These are phyloP conservation scores for Termitomyces sp. DNA, from an alignment of 768 basidiomycete genomes.

Conservation along the genomic window DNA sequence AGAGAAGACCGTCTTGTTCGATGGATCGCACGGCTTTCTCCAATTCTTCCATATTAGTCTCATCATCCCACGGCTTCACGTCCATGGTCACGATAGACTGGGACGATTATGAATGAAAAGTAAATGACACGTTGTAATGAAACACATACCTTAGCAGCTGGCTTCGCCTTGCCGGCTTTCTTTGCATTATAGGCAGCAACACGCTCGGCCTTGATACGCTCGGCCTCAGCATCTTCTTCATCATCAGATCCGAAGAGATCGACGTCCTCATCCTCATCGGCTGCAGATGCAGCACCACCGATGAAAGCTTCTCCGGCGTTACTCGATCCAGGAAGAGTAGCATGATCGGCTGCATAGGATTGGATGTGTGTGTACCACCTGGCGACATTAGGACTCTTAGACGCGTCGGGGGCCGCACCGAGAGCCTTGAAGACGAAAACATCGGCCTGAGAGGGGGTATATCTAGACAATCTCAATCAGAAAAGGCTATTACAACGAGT, in stretches of 20 bases:
- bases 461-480: conserved; percentile 41
- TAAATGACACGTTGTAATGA: conserved; percentile 1
- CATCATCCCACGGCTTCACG: conserved; percentile 99
- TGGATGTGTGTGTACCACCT: conserved; percentile 96
- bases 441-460: conserved; percentile 91
- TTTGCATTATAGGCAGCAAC: conserved; percentile 89
- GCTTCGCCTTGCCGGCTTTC: conserved; percentile 89
- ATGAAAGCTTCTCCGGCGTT: conserved; percentile 73
- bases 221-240: conserved; percentile 81
- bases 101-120: conserved; percentile 1
- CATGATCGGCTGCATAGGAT: conserved; percentile 78
- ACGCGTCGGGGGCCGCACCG: conserved; percentile 56
- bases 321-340: conserved; percentile 79
- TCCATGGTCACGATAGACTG: conserved; percentile 98
- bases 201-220: conserved; percentile 86
- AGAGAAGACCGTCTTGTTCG: conserved; percentile 86
- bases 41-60: conserved; percentile 91
- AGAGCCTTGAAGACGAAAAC: conserved; percentile 87
- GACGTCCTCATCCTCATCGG: conserved; percentile 62
- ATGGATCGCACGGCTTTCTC: conserved; percentile 84
- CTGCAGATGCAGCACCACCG: conserved; percentile 42
- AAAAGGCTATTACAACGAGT: conserved; percentile 3
- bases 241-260: conserved; percentile 88
- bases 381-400: conserved; percentile 65
- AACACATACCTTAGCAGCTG: conserved; percentile 69